Conservation (phyloP, 1,284 basidiomycete species). For the Pisolithus thermaeus region DNA sequence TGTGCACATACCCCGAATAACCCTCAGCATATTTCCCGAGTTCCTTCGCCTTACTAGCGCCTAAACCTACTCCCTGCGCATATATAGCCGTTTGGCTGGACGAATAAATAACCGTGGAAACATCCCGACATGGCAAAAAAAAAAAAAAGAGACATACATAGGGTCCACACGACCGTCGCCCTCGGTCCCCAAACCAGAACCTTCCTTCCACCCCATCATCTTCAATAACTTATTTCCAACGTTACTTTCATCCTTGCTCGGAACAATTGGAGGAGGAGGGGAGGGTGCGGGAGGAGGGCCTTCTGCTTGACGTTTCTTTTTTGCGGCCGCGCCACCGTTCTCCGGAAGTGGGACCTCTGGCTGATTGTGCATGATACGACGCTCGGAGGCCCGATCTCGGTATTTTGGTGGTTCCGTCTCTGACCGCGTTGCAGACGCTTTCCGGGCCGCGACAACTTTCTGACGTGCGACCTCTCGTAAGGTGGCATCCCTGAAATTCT, state of each 20-base stretch:
- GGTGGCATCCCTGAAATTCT: constrained; percentile 70
- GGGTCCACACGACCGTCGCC: constrained; percentile 85
- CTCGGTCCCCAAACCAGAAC: constrained; percentile 75
- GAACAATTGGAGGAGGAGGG: constrained; percentile 55
- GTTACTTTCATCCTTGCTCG: constrained; percentile 73
- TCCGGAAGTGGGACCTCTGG: constrained; percentile 74
- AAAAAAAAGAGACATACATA: constrained; percentile 53
- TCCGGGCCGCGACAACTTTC: constrained; percentile 53
- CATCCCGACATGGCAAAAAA: constrained; percentile 1
- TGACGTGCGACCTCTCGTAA: constrained; percentile 69
- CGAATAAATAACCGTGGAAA: constrained; percentile 6
- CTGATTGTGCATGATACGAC: constrained; percentile 83
- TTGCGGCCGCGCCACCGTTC: constrained; percentile 31
- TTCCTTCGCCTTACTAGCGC: constrained; percentile 83
- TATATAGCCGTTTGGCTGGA: constrained; percentile 76
- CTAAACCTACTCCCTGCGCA: constrained; percentile 79
- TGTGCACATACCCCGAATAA: constrained; percentile 65
- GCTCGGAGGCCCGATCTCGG: constrained; percentile 86
- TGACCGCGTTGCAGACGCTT: constrained; percentile 22
- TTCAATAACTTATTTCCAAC: constrained; percentile 87
- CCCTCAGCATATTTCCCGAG: constrained; percentile 70
- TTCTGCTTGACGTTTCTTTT: constrained; percentile 51
- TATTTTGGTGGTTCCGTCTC: constrained; percentile 66
- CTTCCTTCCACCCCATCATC: constrained; percentile 95
- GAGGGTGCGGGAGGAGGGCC: constrained; percentile 59